Conservation (phyloP, 1,139 yeast species). For the Debaryomyces subglobosus region DNA sequence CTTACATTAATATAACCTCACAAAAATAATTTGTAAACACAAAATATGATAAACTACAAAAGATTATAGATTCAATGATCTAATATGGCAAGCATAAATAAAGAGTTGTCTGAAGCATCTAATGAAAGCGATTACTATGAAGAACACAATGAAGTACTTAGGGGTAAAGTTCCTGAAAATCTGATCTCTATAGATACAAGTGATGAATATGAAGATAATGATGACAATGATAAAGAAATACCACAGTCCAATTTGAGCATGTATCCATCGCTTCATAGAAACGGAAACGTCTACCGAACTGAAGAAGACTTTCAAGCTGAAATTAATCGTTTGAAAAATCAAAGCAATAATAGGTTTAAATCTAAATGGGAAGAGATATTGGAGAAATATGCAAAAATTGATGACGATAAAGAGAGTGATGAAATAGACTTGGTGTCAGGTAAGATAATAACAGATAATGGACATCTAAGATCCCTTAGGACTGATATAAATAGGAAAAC, state of each 20-base stretch:
- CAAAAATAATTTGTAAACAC: slow-evolving; percentile 5
- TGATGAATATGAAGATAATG: slow-evolving; percentile 13
- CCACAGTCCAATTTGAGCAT: background rate
- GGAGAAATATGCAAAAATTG: slow-evolving; percentile 53
- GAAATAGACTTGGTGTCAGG: slow-evolving; percentile 67
- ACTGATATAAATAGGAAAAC: slow-evolving; percentile 12
- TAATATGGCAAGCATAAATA: background rate
- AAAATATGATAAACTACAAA: background rate
- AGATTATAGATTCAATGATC: background rate
- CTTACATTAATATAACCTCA: background rate
- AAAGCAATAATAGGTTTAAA: slow-evolving; percentile 36
- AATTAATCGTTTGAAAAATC: slow-evolving; percentile 27
- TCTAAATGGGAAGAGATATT: slow-evolving; percentile 59
- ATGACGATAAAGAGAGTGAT: slow-evolving; percentile 60
- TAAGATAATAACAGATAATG: slow-evolving; percentile 59
- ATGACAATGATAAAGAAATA: slow-evolving; percentile 9
- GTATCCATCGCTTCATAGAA: slow-evolving; percentile 8
- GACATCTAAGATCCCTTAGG: slow-evolving; percentile 56
- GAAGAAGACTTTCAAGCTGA: slow-evolving; percentile 25
- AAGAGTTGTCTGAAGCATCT: background rate
- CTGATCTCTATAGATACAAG: slow-evolving; percentile 23
- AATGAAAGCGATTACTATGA: background rate
- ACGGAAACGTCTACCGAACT: background rate
- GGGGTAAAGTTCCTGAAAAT: slow-evolving; percentile 1
- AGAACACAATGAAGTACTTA: background rate